Evolutionary conservation across 2,329 filamentous ascomycete species (phyloP).

Genomic region (Juglanconis sp.): DNA sequence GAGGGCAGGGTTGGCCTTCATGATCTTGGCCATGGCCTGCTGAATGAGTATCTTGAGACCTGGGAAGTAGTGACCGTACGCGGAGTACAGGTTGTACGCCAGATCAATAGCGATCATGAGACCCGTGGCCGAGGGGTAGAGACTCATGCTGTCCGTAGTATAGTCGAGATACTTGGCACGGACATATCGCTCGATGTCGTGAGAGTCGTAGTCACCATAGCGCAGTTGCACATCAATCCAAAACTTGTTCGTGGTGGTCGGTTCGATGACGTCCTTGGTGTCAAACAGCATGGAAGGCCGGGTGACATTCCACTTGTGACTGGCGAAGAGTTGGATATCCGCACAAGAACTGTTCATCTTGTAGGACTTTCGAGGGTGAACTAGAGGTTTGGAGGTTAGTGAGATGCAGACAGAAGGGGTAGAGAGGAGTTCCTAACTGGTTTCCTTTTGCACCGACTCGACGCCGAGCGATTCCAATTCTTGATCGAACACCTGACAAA

Average conservation of each 20-base stretch:
- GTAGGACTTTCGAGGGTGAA: slow-evolving; percentile 98
- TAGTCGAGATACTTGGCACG: slow-evolving; percentile 98
- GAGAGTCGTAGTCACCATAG: slow-evolving; percentile 97
- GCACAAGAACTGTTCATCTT: slow-evolving; percentile 99
- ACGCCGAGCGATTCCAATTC: slow-evolving; percentile 94
- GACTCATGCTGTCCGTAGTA: slow-evolving; percentile 97
- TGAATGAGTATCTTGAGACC: slow-evolving; percentile 93
- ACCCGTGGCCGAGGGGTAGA: slow-evolving; percentile 94
- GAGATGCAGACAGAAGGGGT: too few relatives aligned
- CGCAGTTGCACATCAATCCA: slow-evolving; percentile 96
- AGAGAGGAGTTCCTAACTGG: slow-evolving; percentile 41
- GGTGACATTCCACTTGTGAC: slow-evolving; percentile 98
- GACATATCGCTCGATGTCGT: slow-evolving; percentile 89
- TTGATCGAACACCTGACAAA: slow-evolving; percentile 97
- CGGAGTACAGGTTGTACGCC: slow-evolving; percentile 97
- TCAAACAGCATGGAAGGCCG: slow-evolving; percentile 90
- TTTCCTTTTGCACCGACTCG: slow-evolving; percentile 97
- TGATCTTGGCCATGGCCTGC: slow-evolving; percentile 98
- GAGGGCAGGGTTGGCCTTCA: slow-evolving; percentile 97
- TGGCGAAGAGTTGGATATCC: slow-evolving; percentile 31
- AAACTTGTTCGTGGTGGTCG: slow-evolving; percentile 97
- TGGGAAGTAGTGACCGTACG: slow-evolving; percentile 98
- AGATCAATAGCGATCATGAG: slow-evolving; percentile 97
- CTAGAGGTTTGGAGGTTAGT: too few relatives aligned
- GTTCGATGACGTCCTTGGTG: slow-evolving; percentile 91